Evolutionary conservation across 2,329 filamentous ascomycete species (phyloP), one percentile per base, ranked within the genome.

Genomic region (Paecilomyces variotii): DNA sequence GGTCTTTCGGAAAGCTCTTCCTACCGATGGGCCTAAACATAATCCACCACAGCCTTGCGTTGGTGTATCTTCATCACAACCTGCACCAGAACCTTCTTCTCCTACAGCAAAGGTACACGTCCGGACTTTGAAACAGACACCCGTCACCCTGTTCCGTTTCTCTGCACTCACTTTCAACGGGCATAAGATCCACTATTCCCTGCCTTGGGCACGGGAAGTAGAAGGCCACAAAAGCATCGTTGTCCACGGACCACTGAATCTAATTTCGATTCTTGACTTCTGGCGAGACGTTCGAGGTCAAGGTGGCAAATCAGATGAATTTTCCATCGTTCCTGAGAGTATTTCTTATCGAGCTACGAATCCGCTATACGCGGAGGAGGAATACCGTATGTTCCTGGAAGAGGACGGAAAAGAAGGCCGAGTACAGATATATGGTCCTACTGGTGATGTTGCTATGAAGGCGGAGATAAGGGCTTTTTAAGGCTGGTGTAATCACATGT

Each of bases 341-440:
- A 77, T 82, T 53, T 67, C 64, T 2, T 82, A 82, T 63, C 69
- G 79, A 11, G 79, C 79, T 25, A 81, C 79, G 12, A 77, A 72
- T 59, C 79, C 79, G 3, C 61, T 82, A 24, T 82, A 81, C 72
- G 79, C 74, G 0, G 75, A 76, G 11, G 79, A 82, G 60, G 68
- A 70, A 58, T 81, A 81, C 67, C 68, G 72, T 53, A 71, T 80
- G 62, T 64, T 77, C 19, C 65, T 81, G 60, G 70, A 74, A 54
- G 67, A 74, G 57, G 73, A 69, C 24, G 68, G 61, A 5, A 67
- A 65, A 10, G 67, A 68, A 11, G 64, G 70, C 1, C 67, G 63
- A 49, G 72, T 76, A 26, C 67, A 71, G 59, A 75, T 76, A 53
- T 58, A 73, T 50, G 67, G 67, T 14, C 67, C 69, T 1, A 64